Conservation (phyloP, 164 flowering plant genomes). For the Aristolochia californica region DNA sequence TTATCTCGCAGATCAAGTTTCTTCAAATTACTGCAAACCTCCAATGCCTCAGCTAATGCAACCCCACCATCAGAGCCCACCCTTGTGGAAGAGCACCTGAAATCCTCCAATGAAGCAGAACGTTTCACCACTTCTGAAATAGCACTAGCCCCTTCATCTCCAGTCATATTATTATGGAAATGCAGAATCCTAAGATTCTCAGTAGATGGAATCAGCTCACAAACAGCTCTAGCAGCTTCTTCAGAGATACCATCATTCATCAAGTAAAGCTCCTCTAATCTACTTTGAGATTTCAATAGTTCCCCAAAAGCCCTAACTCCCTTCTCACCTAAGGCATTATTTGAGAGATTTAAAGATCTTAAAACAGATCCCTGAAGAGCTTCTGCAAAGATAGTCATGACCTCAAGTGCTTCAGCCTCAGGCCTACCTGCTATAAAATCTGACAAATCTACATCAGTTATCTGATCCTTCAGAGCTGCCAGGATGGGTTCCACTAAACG, state of each 20-base stretch:
- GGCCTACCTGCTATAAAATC: conserved; percentile 90
- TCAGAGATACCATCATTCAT: conserved; percentile 93
- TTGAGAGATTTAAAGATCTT: conserved; percentile 61
- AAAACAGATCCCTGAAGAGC: conserved; percentile 63
- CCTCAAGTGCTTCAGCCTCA: conserved; percentile 79
- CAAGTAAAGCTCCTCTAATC: conserved; percentile 78
- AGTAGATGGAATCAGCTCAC: conserved; percentile 71
- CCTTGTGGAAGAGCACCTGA: conserved; percentile 89
- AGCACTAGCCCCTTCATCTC: conserved; percentile 82
- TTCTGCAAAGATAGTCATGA: conserved; percentile 61
- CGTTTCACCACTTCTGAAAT: conserved; percentile 62
- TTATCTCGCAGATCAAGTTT: conserved; percentile 80
- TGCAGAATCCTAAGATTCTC: conserved; percentile 70
- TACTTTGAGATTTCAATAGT: conserved; percentile 62
- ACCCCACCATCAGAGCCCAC: conserved; percentile 76
- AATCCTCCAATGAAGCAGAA: conserved; percentile 68
- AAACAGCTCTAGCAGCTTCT: conserved; percentile 87
- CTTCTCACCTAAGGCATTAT: conserved; percentile 93
- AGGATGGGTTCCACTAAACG: conserved; percentile 68
- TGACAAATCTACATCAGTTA: conserved; percentile 77
- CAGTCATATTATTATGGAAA: conserved; percentile 92
- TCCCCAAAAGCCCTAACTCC: conserved; percentile 83
- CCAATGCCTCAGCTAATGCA: conserved; percentile 59
- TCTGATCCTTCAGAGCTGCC: conserved; percentile 49
- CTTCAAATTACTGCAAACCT: conserved; percentile 38